Conservation (phyloP, 768 basidiomycete genomes). For the Boletus fagicola region DNA sequence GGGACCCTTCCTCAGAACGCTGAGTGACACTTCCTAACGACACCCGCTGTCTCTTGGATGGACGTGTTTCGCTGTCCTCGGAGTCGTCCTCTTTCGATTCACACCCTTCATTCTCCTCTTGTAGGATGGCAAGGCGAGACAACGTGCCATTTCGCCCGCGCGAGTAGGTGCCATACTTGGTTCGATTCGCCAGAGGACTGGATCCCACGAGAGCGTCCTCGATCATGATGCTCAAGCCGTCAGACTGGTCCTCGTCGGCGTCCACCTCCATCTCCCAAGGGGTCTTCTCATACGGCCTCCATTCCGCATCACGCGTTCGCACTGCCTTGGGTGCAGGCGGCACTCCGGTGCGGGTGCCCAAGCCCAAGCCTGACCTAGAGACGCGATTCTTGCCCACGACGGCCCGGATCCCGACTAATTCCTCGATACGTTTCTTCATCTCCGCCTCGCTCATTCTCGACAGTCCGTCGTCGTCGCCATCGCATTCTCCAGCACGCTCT, state of each 20-base stretch:
- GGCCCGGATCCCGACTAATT: constrained; percentile 53
- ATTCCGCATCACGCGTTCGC: constrained; percentile 23
- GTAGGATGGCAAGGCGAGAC: constrained; percentile 23
- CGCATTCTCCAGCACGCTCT: not conserved
- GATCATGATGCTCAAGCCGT: constrained; percentile 3
- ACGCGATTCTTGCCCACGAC: constrained; percentile 32
- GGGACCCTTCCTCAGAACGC: not conserved
- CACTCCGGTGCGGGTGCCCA: constrained; percentile 22
- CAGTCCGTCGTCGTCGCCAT: constrained; percentile 10
- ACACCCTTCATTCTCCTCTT: constrained; percentile 28
- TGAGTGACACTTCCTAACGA: not conserved
- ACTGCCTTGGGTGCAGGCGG: constrained; percentile 31
- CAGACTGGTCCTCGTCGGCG: constrained; percentile 1
- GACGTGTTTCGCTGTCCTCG: constrained; percentile 13
- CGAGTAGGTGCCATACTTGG: constrained; percentile 5
- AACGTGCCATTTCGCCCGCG: constrained; percentile 8
- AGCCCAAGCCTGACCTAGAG: constrained; percentile 26
- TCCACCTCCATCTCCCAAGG: constrained; percentile 30
- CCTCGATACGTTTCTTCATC: constrained; percentile 57
- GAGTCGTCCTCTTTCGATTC: constrained; percentile 11
- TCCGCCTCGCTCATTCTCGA: constrained; percentile 37
- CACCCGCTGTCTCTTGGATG: constrained; percentile 23
- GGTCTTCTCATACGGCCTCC: constrained; percentile 18
- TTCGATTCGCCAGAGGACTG: constrained; percentile 28
- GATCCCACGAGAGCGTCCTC: constrained; percentile 24